Evolutionary conservation across 805 yeast species (phyloP).

Genomic region (Kregervanrija pseudodelftensis): DNA sequence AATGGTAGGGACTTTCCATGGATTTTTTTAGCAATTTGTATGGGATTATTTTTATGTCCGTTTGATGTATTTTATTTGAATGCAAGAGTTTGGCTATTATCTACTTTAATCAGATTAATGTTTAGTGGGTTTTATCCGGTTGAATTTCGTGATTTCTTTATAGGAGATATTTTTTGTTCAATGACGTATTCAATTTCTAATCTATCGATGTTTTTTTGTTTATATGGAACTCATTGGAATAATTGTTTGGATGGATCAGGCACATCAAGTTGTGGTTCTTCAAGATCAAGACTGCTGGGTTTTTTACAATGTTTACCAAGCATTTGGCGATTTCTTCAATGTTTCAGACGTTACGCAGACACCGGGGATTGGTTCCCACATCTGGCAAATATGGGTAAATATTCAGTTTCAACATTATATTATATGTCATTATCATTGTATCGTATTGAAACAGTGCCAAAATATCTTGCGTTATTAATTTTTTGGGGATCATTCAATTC

Average conservation of each 20-base stretch:
- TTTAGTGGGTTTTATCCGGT: constrained; percentile 89
- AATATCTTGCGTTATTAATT: constrained; percentile 54
- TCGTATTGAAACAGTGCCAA: constrained; percentile 47
- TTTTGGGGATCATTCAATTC: constrained; percentile 72
- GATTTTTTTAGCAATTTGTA: constrained; percentile 52
- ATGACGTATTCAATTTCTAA: constrained; percentile 85
- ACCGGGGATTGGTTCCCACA: constrained; percentile 97
- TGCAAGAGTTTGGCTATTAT: constrained; percentile 73
- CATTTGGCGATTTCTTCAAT: constrained; percentile 85
- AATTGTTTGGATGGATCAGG: constrained; percentile 37
- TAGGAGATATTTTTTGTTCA: constrained; percentile 88
- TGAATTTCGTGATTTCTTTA: constrained; percentile 87
- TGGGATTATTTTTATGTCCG: constrained; percentile 53
- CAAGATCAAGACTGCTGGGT: constrained; percentile 71
- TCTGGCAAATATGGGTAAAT: constrained; percentile 80
- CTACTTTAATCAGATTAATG: constrained; percentile 63
- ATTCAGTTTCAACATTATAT: constrained; percentile 57
- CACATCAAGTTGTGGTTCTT: constrained; percentile 60
- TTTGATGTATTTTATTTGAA: constrained; percentile 45
- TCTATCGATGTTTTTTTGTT: constrained; percentile 76
- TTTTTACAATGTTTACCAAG: constrained; percentile 80
- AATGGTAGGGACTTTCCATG: constrained; percentile 78
- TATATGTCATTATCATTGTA: constrained; percentile 71
- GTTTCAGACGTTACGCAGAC: constrained; percentile 84
- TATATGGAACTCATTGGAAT: constrained; percentile 68